Conservation (phyloP, 108 stramenopile genomes). For the Mayamaea pseudoterrestris region DNA sequence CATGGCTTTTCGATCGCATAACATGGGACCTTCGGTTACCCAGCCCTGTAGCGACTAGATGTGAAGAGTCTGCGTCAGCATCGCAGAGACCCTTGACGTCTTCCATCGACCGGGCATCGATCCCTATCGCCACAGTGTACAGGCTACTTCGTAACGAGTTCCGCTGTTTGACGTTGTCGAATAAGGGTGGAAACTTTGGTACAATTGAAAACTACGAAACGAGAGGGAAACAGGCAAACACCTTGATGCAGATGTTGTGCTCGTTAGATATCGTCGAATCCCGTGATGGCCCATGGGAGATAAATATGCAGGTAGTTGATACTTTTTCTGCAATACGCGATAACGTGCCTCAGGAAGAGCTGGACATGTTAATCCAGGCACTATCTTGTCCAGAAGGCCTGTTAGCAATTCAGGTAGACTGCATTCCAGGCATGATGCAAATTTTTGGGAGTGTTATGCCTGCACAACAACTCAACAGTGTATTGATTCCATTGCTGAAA, state of each 20-base stretch:
- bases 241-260: conserved; percentile 31
- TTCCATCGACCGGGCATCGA: no score
- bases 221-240: conserved; percentile 40
- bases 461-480: neutral
- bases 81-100: no score
- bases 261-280: conserved; percentile 1
- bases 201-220: conserved; percentile 66
- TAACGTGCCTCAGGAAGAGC: neutral
- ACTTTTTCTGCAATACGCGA: neutral
- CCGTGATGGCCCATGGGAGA: conserved; percentile 7
- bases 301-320: conserved; percentile 9
- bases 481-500: conserved; percentile 32
- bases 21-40: no score
- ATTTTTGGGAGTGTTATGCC: neutral
- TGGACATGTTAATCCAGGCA: no score
- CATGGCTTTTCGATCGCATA: no score
- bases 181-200: no score
- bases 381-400: neutral
- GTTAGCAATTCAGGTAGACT: neutral
- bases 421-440: neutral
- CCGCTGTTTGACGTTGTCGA: conserved; percentile 37
- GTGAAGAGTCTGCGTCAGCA: no score
- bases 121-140: no score
- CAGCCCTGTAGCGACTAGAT: no score
- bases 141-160: conserved; percentile 40